Evolutionary conservation across 192 early-diverging fungal species (phyloP), one percentile per base, ranked within the genome.

Genomic region (Coemansia sp.): DNA sequence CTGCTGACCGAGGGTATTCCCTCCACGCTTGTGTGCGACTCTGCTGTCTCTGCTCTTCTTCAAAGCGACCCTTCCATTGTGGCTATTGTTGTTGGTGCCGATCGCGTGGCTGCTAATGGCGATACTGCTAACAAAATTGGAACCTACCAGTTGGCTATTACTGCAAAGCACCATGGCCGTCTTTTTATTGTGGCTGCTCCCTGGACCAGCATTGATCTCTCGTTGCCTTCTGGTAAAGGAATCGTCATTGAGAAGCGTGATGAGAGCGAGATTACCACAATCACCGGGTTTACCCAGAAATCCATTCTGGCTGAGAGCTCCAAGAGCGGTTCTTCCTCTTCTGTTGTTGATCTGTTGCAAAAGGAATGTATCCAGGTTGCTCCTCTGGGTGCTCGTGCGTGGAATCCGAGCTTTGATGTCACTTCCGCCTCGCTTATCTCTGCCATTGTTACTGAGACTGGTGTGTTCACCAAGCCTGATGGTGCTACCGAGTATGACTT

Each of bases 101-200:
- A 99, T 65, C 90, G 97, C 58, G 94, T 99, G 3, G 94, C 96
- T 8, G 88, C 88, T 9, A 99, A 98, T 72, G 97, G 97, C 48
- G 97, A 99, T 68, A 98, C 96, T 0, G 95, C 96, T 37, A 98
- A 98, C 83, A 99, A 98, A 76, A 98, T 99, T 64, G 97, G 97
- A 13, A 99, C 96, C 7, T 99, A 98, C 65, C 97, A 99, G 72
- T 78, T 99, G 54, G 96, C 97, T 21, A 95, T 99, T 65, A 84
- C 91, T 8, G 97, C 97, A 10, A 85, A 83, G 49, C 87, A 89
- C 76, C 95, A 98, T 72, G 84, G 84, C 16, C 85, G 95, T 6
- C 86, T 85, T 19, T 98, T 99, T 68, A 91, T 99, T 57, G 97
- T 99, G 1, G 96, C 97, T n/a, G 97, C 97, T 0, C 97, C 97